A percentile compares a stretch with the other conserved stretches of the same genome.
These are phyloP conservation scores for Candida berthetii DNA, from an alignment of 805 yeast species.

Conservation along the genomic window DNA sequence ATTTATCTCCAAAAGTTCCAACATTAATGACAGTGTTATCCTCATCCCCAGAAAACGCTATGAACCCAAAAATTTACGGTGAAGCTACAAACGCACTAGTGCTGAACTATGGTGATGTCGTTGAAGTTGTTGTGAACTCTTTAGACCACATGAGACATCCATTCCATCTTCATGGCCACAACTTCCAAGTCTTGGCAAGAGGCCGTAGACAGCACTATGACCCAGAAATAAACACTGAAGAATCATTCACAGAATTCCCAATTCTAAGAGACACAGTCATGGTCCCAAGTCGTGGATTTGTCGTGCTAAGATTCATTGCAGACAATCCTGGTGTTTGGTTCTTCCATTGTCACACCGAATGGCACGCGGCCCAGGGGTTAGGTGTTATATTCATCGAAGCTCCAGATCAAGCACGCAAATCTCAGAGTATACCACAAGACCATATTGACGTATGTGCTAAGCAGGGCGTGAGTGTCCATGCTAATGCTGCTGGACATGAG, in stretches of 20 bases:
- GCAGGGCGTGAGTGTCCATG: conserved; percentile 39
- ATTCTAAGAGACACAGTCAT: conserved; percentile 67
- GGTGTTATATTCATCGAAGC: conserved; percentile 68
- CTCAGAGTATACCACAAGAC: conserved; percentile 31
- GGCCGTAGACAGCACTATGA: conserved; percentile 31
- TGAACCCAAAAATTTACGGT: conserved; percentile 61
- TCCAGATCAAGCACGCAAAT: conserved; percentile 44
- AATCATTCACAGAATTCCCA: conserved; percentile 45
- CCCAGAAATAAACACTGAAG: not conserved
- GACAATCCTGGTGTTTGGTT: conserved; percentile 93
- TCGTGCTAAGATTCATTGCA: conserved; percentile 66
- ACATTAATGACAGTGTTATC: conserved; percentile 58
- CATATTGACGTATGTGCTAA: conserved; percentile 43
- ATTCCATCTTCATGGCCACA: conserved; percentile 74
- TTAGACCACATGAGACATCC: conserved; percentile 76
- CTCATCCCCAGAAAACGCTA: conserved; percentile 42
- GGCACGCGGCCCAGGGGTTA: conserved; percentile 79
- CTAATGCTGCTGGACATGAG: conserved; percentile 66
- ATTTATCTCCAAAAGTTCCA: conserved; percentile 65
- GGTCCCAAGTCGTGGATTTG: conserved; percentile 59
- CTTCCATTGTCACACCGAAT: conserved; percentile 87
- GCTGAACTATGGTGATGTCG: conserved; percentile 51
- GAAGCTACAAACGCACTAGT: conserved; percentile 59
- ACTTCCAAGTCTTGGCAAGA: conserved; percentile 54
- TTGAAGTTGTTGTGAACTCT: conserved; percentile 74